These are phyloP conservation scores for Trichoderma sp. DNA, from an alignment of 2,329 filamentous ascomycete genomes.

Conservation along the genomic window DNA sequence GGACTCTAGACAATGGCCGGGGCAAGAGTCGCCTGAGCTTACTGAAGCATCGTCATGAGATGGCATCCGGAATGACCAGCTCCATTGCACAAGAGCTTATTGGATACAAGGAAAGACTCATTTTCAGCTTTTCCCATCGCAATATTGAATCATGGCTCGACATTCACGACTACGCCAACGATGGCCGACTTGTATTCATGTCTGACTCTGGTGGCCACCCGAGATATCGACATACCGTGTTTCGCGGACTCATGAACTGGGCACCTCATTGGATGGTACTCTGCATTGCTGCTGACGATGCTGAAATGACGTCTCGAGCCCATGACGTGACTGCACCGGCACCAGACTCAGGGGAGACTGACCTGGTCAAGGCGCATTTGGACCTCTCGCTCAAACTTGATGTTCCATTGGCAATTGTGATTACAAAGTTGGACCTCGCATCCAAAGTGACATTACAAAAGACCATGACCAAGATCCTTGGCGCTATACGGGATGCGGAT, in stretches of 20 bases:
- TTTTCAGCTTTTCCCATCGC: slow-evolving; percentile 83
- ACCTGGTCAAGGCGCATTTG: slow-evolving; percentile 78
- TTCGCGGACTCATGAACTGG: slow-evolving; percentile 92
- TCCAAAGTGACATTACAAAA: slow-evolving; percentile 71
- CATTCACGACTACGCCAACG: slow-evolving; percentile 78
- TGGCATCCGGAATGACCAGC: slow-evolving; percentile 88
- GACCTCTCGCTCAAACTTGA: slow-evolving; percentile 81
- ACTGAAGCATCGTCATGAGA: slow-evolving; percentile 90
- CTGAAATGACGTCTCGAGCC: slow-evolving; percentile 47
- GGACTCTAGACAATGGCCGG: slow-evolving; percentile 85
- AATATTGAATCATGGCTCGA: slow-evolving; percentile 94
- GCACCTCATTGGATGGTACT: slow-evolving; percentile 91
- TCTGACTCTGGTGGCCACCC: slow-evolving; percentile 92
- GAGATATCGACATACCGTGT: slow-evolving; percentile 83
- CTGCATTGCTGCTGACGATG: slow-evolving; percentile 81
- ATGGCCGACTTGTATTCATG: slow-evolving; percentile 80
- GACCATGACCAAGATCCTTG: slow-evolving; percentile 73
- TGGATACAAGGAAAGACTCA: slow-evolving; percentile 67
- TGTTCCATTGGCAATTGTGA: slow-evolving; percentile 76
- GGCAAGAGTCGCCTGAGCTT: slow-evolving; percentile 88
- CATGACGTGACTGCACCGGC: slow-evolving; percentile 10
- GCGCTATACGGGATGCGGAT: slow-evolving; percentile 74
- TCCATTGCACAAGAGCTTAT: slow-evolving; percentile 93
- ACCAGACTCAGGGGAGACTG: slow-evolving; percentile 53
- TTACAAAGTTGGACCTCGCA: slow-evolving; percentile 90